Percentiles rank a stretch among this genome's conserved stretches.
Conservation (phyloP, 345 rosid species). For the Brassica rapa region DNA sequence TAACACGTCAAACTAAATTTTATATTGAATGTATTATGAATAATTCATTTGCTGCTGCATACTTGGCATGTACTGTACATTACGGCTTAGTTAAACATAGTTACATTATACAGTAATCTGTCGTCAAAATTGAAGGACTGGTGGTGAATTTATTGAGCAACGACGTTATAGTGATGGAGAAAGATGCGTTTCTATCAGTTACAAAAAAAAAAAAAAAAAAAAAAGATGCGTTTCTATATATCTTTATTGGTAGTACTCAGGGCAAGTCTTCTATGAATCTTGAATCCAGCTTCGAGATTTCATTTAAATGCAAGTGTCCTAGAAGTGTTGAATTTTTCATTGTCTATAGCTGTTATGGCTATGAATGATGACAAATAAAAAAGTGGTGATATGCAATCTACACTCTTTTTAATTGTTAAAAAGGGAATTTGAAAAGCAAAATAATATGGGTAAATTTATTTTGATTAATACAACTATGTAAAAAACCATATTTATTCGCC, state of each 20-base stretch:
- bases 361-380: not conserved
- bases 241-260: not conserved
- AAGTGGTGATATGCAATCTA: not conserved
- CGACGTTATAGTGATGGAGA: conserved; percentile 23
- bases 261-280: conserved; percentile 27
- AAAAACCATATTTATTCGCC: not conserved
- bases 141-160: not conserved
- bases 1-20: not conserved
- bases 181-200: not conserved
- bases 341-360: conserved; percentile 33
- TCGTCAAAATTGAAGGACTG: conserved; percentile 5
- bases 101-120: not conserved
- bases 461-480: not conserved
- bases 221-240: conserved; percentile 1
- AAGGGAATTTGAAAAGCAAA: not conserved
- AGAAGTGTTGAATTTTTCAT: not conserved
- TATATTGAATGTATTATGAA: not conserved
- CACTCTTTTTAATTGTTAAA: not conserved
- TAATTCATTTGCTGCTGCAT: not conserved
- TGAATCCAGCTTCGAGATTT: conserved; percentile 16
- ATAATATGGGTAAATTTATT: not conserved
- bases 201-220: too few relatives aligned
- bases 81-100: not conserved
- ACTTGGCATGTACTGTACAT: not conserved
- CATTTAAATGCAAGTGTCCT: conserved; percentile 7